These are phyloP conservation scores for Vaccinium darrowii DNA, from an alignment of 148 eudicot genomes.

Conservation along the genomic window DNA sequence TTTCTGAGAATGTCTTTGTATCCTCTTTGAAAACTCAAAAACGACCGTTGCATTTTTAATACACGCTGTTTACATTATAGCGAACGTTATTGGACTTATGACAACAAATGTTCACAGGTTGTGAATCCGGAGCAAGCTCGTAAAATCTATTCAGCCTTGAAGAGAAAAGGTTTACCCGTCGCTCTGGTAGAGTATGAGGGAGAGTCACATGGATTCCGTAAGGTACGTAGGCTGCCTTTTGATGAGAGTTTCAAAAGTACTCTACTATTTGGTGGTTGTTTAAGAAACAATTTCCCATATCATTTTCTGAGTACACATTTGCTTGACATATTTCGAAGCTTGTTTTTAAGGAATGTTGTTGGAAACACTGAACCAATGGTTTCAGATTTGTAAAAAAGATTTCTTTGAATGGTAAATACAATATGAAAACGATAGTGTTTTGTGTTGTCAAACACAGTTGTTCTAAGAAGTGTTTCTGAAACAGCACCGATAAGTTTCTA, in stretches of 20 bases:
- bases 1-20: background rate
- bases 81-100: background rate
- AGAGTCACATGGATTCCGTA: constrained; percentile 42
- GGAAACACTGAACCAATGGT: background rate
- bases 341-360: background rate
- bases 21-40: background rate
- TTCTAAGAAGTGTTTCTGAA: background rate
- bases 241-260: background rate
- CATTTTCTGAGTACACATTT: background rate
- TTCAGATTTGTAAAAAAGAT: background rate
- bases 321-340: background rate
- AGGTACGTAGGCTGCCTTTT: constrained; percentile 16
- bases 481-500: background rate
- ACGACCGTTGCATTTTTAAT: background rate
- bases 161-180: constrained; percentile 37
- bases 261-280: background rate
- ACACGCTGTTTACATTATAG: too few relatives aligned
- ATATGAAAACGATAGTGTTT: background rate
- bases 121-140: constrained; percentile 42
- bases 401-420: background rate
- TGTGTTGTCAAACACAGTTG: background rate
- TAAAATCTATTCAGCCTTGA: constrained; percentile 32
- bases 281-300: background rate
- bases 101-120: constrained; percentile 22
- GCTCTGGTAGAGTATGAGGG: constrained; percentile 37